Evolutionary conservation across 202 grass and related monocot genomes (phyloP).

Genomic region (Zoysia matrella): DNA sequence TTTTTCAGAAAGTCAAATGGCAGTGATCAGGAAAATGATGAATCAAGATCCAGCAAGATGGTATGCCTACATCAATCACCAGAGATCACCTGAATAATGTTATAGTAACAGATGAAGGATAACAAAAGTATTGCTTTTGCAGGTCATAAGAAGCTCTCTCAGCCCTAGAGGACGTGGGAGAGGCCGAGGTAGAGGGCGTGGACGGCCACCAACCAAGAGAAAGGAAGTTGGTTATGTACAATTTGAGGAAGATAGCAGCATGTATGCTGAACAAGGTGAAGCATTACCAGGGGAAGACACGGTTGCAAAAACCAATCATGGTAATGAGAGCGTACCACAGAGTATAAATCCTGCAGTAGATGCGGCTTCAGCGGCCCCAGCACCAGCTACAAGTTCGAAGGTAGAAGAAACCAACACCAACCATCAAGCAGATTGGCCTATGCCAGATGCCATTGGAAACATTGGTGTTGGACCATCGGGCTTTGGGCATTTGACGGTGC

Average conservation of each 20-base stretch:
- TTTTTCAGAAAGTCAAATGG: constrained; percentile 80
- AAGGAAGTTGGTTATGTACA: constrained; percentile 76
- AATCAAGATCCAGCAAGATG: constrained; percentile 78
- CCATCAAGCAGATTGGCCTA: constrained; percentile 69
- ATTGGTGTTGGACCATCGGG: constrained; percentile 73
- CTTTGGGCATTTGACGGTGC: constrained; percentile 76
- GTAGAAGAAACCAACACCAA: constrained; percentile 47
- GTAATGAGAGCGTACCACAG: constrained; percentile 51
- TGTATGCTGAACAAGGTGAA: constrained; percentile 72
- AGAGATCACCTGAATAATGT: not conserved
- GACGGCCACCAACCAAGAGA: constrained; percentile 79
- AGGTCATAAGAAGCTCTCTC: constrained; percentile 71
- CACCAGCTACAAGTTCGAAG: constrained; percentile 42
- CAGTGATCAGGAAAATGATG: constrained; percentile 70
- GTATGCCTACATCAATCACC: constrained; percentile 37
- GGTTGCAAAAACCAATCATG: constrained; percentile 55
- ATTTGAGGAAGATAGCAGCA: constrained; percentile 85
- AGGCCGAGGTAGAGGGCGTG: constrained; percentile 85
- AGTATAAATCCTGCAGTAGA: constrained; percentile 44
- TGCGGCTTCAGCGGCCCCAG: not conserved
- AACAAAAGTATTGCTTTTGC: constrained; percentile 20
- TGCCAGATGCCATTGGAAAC: constrained; percentile 61
- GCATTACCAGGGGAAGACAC: constrained; percentile 47
- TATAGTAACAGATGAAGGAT: not conserved
- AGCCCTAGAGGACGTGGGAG: constrained; percentile 85